Evolutionary conservation across 768 basidiomycete genomes (phyloP).

Genomic region (Tephrocybe rancida): DNA sequence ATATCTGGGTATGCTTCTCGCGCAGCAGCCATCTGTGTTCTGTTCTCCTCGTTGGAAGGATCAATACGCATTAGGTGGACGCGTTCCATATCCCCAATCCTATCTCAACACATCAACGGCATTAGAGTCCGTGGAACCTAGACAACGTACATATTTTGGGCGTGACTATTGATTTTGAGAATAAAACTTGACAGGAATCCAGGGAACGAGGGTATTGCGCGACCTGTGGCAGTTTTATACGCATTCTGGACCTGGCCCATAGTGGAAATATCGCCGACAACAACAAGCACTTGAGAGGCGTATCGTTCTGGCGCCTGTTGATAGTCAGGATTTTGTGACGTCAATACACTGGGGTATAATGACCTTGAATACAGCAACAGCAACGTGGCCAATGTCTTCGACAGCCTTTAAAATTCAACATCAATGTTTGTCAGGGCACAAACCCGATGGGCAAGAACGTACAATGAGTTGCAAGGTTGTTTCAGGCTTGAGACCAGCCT

Average conservation of each 20-base stretch:
- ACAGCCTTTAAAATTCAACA: slow-evolving; percentile 22
- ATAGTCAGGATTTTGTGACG: neutral
- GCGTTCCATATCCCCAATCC: slow-evolving; percentile 28
- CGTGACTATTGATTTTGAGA: slow-evolving; percentile 29
- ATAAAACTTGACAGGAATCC: slow-evolving; percentile 25
- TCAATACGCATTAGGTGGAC: slow-evolving; percentile 20
- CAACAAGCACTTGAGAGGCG: slow-evolving; percentile 24
- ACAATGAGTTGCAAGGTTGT: slow-evolving; percentile 37
- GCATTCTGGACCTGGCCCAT: slow-evolving; percentile 26
- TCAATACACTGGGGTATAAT: neutral
- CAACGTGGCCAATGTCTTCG: slow-evolving; percentile 38
- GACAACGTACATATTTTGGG: slow-evolving; percentile 29
- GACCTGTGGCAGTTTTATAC: slow-evolving; percentile 28
- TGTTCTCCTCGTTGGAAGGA: slow-evolving; percentile 21
- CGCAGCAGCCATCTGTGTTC: slow-evolving; percentile 21
- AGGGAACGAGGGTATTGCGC: slow-evolving; percentile 28
- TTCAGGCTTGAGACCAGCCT: slow-evolving; percentile 30
- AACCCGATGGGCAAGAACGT: slow-evolving; percentile 13
- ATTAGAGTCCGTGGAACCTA: neutral
- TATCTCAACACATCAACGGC: slow-evolving; percentile 1
- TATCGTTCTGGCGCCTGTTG: slow-evolving; percentile 29
- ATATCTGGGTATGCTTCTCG: slow-evolving; percentile 27
- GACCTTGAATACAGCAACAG: slow-evolving; percentile 33
- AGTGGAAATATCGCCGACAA: slow-evolving; percentile 32
- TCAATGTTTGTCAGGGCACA: neutral